Base-by-base conservation (phyloP, 768 basidiomycete genomes). In the Phlegmacium glaucopus region DNA sequence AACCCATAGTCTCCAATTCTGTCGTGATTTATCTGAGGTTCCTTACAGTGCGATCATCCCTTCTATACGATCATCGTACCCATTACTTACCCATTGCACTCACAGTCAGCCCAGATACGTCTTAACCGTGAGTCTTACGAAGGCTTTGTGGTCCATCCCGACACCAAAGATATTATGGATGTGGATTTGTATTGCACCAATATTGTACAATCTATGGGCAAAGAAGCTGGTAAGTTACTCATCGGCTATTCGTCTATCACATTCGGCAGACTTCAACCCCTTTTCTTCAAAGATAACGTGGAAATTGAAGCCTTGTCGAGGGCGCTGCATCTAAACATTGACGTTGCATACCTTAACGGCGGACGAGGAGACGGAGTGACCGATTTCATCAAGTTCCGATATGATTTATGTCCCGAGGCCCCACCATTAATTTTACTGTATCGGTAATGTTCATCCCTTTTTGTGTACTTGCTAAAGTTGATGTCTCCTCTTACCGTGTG, bases 321-420 rank as follows among this genome's bases (percentile, higher is more conserved):
- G 28, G 86, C 84, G 0, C 66, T 94, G 25, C 64, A 76, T 16
- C 66, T 89, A 41, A 83, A 85, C 42, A 67, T 94, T 42, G 74
- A 79, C 45, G 76, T 94, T 30, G 89, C 90, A 1, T 93, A 92
- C 63, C 76, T 96, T 22, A 90, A 91, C 64, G 85, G 89, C 2
- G 78, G 72, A 12, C 63, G 62, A 17, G 59, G 55, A 11, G 67
- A 71, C 35, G 80, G 75, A 18, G 85, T 90, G 39, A 34, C 32
- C n/a, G 79, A 82, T 57, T 87, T 90, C 64, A 78, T 85, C 40
- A 69, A 79, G 48, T 82, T 92, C 50, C 71, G 81, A 18, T 70
- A 79, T 43, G 73, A 72, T 28, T 65, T 66, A 8, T 69, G 76
- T 8, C 57, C 65, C 15, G 65, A 69, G 11, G 64, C 68, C 17